Evolutionary conservation across 2,329 filamentous ascomycete genomes (phyloP), one percentile per base, ranked within the genome.

Genomic region (Penicillium glabrum): DNA sequence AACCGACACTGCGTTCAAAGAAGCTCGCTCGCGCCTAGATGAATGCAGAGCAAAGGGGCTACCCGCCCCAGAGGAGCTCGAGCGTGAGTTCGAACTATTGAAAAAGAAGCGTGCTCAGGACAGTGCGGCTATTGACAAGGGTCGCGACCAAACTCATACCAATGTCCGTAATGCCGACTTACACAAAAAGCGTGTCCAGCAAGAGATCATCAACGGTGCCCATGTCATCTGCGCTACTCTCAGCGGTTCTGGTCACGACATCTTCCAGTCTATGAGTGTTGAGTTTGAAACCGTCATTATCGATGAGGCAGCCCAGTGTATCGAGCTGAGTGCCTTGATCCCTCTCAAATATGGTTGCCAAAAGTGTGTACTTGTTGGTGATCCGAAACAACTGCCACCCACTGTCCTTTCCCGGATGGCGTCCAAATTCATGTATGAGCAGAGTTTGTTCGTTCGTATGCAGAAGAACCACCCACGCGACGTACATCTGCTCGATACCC

Each of bases 281-380:
- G 95, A 99, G 73, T 99, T 99, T 65, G 95, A 99, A 76, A 98
- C 95, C 0, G 95, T 99, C 63, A 90, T 99, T 65, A 97, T 99
- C 61, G 95, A 99, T 68, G 95, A 99, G 77, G 95, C 95, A 3
- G 95, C 95, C 16, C 95, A 99, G 81, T 99, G 93, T 73, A 96
- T 99, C 59, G 95, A 99, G 77, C 83, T 99, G 70, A 96, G 92
- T 69, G 95, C 95, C 13, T 82, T 99, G 46, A 99, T 99, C 64
- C 95, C 95, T 2, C 83, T 99, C 55, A 99, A 99, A 75, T 99
- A 99, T 69, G 93, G 95, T 54, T 96, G 92, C 75, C 89, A 90
- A 57, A 98, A 97, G 77, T 98, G 95, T 77, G 91, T 99, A 65
- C 85, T 99, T 31, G 95, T 99, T 29, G 95, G 95, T 77, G 95